phyloP scores from a whole-genome alignment of 2,329 filamentous ascomycete genomes.

The Blastomyces gilchristii region DNA sequence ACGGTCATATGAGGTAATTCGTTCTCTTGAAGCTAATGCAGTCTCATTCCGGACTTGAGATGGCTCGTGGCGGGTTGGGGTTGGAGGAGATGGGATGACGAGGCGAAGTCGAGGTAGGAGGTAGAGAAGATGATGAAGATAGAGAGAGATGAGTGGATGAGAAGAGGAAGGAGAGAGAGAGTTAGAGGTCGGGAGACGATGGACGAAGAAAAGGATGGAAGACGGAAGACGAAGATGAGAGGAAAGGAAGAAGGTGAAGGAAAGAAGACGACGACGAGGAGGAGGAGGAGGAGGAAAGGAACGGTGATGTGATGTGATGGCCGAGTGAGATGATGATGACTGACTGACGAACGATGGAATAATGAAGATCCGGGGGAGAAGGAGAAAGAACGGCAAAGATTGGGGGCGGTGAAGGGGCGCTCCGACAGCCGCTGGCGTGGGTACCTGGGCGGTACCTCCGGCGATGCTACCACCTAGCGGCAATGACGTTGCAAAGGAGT shows the following conservation, averaged over 20 bases:
- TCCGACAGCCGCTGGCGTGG: too few species aligned
- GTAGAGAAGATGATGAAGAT: not conserved
- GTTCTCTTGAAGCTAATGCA: not conserved
- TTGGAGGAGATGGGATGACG: constrained; percentile 17
- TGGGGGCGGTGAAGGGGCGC: constrained; percentile 8
- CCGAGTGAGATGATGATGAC: not conserved
- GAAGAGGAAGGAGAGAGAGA: constrained; percentile 8
- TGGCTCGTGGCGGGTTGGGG: constrained; percentile 14
- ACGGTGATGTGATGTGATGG: not conserved
- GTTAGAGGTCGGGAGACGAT: constrained; percentile 12
- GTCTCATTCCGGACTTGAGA: not conserved
- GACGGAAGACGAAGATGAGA: constrained; percentile 10
- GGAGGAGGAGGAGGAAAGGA: not conserved
- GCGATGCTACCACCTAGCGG: not conserved
- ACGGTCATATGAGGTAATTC: not conserved
- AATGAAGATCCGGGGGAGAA: constrained; percentile 4
- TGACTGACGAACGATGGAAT: not conserved
- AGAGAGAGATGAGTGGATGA: not conserved
- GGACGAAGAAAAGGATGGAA: constrained; percentile 10
- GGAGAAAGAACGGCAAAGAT: constrained; percentile 12
- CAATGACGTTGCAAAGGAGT: not conserved
- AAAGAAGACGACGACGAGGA: not conserved
- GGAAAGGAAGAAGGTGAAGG: not conserved
- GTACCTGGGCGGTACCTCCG: constrained; percentile 1
- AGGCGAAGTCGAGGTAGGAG: constrained; percentile 6